phyloP scores from a whole-genome alignment of 2,329 filamentous ascomycete genomes.

The Penicillium sp. region DNA sequence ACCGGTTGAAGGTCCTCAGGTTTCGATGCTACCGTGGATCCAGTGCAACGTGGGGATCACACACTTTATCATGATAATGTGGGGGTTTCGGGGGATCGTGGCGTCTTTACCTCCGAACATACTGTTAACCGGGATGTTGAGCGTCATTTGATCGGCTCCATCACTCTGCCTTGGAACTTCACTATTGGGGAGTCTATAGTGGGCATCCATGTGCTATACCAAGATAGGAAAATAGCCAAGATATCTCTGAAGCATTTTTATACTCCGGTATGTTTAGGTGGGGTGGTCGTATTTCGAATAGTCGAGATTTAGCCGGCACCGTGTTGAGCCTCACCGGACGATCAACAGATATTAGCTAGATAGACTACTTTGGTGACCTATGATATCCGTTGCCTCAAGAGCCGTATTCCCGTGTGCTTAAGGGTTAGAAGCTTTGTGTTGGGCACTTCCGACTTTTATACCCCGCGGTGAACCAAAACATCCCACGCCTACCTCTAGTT shows the following conservation, averaged over 20 bases:
- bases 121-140: neutral
- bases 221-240: neutral
- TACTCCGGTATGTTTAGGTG: neutral
- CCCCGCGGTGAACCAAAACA: neutral
- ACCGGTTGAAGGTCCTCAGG: neutral
- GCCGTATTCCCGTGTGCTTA: no score
- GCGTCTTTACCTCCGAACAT: neutral
- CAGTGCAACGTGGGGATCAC: conserved; percentile 7
- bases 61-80: neutral
- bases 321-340: neutral
- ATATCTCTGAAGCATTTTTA: neutral
- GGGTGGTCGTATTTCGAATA: neutral
- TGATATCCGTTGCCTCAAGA: neutral
- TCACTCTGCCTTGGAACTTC: neutral
- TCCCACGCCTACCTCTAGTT: neutral
- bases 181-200: neutral
- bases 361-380: neutral
- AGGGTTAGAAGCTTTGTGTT: neutral
- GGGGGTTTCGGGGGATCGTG: neutral
- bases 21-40: conserved; percentile 19
- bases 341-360: neutral
- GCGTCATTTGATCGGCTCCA: neutral
- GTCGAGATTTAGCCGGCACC: neutral
- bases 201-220: neutral
- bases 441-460: neutral